Conservation (phyloP, 1,284 basidiomycete species). For the Naganishia albida region DNA sequence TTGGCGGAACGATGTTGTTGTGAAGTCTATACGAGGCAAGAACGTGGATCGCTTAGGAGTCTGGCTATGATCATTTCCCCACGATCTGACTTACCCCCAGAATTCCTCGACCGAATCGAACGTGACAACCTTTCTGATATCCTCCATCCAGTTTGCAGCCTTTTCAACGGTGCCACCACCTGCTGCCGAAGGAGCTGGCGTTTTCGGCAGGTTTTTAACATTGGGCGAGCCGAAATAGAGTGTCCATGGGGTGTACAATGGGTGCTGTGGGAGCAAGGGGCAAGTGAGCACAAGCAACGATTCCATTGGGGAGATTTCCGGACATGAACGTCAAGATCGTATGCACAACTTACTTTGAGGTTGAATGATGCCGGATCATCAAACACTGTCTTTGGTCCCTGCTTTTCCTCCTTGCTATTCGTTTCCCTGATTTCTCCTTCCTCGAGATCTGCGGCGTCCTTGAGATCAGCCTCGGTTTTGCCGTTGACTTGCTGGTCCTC, state of each 20-base stretch:
- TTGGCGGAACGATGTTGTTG: slow-evolving; percentile 98
- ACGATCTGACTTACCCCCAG: slow-evolving; percentile 71
- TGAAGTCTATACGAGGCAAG: slow-evolving; percentile 66
- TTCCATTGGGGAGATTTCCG: neutral
- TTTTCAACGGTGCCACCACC: slow-evolving; percentile 52
- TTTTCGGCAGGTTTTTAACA: slow-evolving; percentile 83
- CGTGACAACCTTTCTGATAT: slow-evolving; percentile 88
- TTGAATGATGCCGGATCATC: slow-evolving; percentile 80
- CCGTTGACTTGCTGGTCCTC: neutral
- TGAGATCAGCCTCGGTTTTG: slow-evolving; percentile 11
- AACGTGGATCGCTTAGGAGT: neutral
- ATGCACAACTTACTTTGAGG: slow-evolving; percentile 67
- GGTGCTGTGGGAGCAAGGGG: slow-evolving; percentile 63
- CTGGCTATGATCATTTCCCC: too few relatives aligned
- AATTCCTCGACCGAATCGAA: slow-evolving; percentile 97
- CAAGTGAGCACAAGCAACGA: neutral
- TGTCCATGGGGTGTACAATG: slow-evolving; percentile 90
- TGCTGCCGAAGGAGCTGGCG: slow-evolving; percentile 75
- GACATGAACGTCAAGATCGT: slow-evolving; percentile 2
- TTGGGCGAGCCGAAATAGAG: slow-evolving; percentile 94
- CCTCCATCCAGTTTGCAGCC: slow-evolving; percentile 88
- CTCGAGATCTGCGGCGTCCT: slow-evolving; percentile 13
- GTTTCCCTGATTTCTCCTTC: slow-evolving; percentile 29
- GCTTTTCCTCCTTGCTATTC: slow-evolving; percentile 28
- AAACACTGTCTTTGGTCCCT: slow-evolving; percentile 34